A percentile compares a stretch with the other conserved stretches of the same genome.
Conservation (phyloP, 495 filamentous ascomycete genomes). For the Beverwykella pulmonaria region DNA sequence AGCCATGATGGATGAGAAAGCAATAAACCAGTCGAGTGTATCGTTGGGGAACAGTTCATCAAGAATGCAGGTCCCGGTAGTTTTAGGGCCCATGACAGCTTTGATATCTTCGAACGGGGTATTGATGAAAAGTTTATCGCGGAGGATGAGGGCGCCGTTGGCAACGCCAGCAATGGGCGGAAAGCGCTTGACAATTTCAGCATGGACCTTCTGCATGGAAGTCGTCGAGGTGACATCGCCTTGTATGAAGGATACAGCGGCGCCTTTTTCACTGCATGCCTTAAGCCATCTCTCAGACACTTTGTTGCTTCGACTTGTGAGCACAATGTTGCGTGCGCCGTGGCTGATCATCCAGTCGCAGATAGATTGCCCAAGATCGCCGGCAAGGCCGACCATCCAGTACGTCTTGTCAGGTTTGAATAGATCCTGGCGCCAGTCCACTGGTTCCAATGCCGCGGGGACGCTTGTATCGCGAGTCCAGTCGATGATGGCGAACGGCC, state of each 20-base stretch:
- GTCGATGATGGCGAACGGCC: background rate
- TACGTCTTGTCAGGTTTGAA: constrained; percentile 43
- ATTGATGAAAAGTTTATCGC: constrained; percentile 10
- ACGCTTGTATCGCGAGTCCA: background rate
- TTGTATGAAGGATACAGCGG: background rate
- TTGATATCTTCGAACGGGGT: background rate
- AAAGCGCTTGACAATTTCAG: background rate
- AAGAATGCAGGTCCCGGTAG: constrained; percentile 2
- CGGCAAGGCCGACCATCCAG: constrained; percentile 59
- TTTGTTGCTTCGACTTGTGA: constrained; percentile 60
- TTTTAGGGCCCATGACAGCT: constrained; percentile 11
- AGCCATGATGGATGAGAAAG: constrained; percentile 20
- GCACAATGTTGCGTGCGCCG: constrained; percentile 58
- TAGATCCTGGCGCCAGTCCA: background rate
- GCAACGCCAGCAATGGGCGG: constrained; percentile 10
- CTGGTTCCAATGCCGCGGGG: background rate
- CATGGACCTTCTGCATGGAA: background rate
- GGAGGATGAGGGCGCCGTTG: constrained; percentile 1
- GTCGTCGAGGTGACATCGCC: background rate
- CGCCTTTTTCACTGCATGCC: background rate
- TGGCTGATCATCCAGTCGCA: constrained; percentile 58
- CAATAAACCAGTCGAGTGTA: constrained; percentile 29
- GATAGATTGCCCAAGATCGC: constrained; percentile 60
- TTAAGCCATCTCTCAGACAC: constrained; percentile 40
- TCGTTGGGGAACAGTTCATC: background rate